Conservation (phyloP, 768 basidiomycete genomes). For the Lenzites betulinus region DNA sequence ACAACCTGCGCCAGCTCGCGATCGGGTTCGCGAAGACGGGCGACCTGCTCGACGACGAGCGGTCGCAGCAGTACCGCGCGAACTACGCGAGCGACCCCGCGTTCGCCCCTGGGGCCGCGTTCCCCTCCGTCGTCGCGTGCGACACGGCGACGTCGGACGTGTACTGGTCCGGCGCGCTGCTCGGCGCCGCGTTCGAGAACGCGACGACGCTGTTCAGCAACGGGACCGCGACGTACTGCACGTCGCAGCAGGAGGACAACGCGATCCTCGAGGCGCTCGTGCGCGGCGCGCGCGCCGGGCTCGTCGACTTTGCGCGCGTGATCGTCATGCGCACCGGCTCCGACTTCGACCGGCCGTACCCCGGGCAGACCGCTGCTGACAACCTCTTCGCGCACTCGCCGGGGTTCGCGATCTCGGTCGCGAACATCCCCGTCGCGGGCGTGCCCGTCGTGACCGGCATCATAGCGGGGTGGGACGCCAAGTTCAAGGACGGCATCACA, state of each 20-base stretch:
- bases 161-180: slow-evolving; percentile 39
- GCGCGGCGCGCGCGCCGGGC: slow-evolving; percentile 34
- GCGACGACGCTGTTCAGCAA: slow-evolving; percentile 39
- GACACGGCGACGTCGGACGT: slow-evolving; percentile 42
- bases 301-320: slow-evolving; percentile 40
- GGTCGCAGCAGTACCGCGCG: slow-evolving; percentile 35
- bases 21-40: slow-evolving; percentile 33
- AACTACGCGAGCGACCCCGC: slow-evolving; percentile 27
- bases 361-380: slow-evolving; percentile 26
- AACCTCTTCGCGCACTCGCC: slow-evolving; percentile 34
- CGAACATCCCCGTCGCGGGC: slow-evolving; percentile 41
- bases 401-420: slow-evolving; percentile 36
- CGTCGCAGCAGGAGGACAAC: slow-evolving; percentile 45
- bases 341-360: slow-evolving; percentile 36
- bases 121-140: slow-evolving; percentile 38
- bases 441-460: slow-evolving; percentile 40
- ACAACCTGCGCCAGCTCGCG: slow-evolving; percentile 37
- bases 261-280: slow-evolving; percentile 41
- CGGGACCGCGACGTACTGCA: slow-evolving; percentile 34
- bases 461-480: slow-evolving; percentile 35
- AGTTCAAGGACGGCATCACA: slow-evolving; percentile 36
- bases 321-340: slow-evolving; percentile 42
- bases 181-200: slow-evolving; percentile 41
- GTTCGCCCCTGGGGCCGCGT: slow-evolving; percentile 35
- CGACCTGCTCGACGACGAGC: slow-evolving; percentile 36